phyloP scores from a whole-genome alignment of 768 basidiomycete species.

The Termitomyces eurrhizus region DNA sequence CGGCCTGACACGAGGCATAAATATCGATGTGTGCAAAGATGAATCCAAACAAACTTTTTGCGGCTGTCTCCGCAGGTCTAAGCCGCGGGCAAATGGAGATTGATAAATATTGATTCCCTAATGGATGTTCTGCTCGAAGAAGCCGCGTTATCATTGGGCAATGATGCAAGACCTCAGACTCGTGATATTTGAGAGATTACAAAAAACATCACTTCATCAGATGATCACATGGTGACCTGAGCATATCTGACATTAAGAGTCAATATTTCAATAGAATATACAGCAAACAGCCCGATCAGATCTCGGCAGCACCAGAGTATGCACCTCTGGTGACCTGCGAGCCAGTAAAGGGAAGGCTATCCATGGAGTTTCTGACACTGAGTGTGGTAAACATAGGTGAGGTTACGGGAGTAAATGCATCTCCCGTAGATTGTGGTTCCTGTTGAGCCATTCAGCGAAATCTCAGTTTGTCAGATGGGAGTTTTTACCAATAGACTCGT shows the following conservation, averaged over 20 bases:
- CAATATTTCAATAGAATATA: not conserved
- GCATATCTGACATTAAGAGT: not conserved
- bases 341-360: slow-evolving; percentile 22
- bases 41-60: not conserved
- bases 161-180: not conserved
- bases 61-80: not conserved
- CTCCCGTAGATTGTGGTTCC: slow-evolving; percentile 15
- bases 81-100: not conserved
- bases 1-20: not conserved
- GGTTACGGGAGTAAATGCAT: slow-evolving; percentile 21
- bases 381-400: slow-evolving; percentile 28
- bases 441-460: not conserved
- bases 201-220: not conserved
- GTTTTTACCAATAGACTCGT: slow-evolving; percentile 3
- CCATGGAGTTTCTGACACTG: slow-evolving; percentile 24
- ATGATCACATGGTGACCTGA: not conserved
- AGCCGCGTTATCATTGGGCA: not conserved
- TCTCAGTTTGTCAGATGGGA: not conserved
- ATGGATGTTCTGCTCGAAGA: not conserved
- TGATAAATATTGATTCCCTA: no score
- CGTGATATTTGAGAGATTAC: not conserved
- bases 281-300: slow-evolving; percentile 16
- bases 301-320: slow-evolving; percentile 29
- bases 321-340: slow-evolving; percentile 19
- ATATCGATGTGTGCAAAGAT: not conserved